Evolutionary conservation across 1,139 yeast genomes (phyloP).

Genomic region (Debaryomyces psychrophilus): DNA sequence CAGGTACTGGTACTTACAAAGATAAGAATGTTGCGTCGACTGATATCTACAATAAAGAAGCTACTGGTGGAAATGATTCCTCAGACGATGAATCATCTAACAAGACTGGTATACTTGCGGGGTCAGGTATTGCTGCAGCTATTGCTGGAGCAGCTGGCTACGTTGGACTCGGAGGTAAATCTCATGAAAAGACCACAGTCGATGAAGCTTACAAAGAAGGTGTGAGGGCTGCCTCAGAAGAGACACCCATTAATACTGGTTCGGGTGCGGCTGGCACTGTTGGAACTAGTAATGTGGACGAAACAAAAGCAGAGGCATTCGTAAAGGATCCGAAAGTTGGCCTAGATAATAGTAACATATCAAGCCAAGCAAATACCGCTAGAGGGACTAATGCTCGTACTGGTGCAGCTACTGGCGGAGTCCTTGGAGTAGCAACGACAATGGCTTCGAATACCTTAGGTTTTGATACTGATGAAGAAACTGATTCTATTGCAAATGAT

Average conservation of each 20-base stretch:
- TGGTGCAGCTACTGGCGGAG: conserved; percentile 11
- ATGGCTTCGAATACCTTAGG: conserved; percentile 19
- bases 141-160: conserved; percentile 21
- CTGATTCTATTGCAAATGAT: conserved; percentile 9
- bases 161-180: conserved; percentile 15
- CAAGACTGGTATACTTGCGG: conserved; percentile 10
- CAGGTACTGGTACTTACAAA: neutral
- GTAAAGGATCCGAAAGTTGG: conserved; percentile 2
- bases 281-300: neutral
- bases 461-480: conserved; percentile 15
- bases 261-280: neutral
- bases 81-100: conserved; percentile 3
- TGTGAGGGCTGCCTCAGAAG: conserved; percentile 22
- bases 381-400: neutral
- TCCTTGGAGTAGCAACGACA: conserved; percentile 16
- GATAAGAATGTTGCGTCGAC: conserved; percentile 1
- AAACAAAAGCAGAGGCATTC: conserved; percentile 4
- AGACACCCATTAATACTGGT: conserved; percentile 22
- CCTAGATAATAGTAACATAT: neutral
- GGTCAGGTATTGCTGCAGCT: conserved; percentile 12
- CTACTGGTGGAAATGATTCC: neutral
- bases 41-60: neutral
- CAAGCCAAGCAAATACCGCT: neutral
- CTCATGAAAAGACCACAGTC: conserved; percentile 15
- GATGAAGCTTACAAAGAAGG: conserved; percentile 25